Evolutionary conservation across 257 asterid species (phyloP).

Genomic region (Euphrasia confusa): DNA sequence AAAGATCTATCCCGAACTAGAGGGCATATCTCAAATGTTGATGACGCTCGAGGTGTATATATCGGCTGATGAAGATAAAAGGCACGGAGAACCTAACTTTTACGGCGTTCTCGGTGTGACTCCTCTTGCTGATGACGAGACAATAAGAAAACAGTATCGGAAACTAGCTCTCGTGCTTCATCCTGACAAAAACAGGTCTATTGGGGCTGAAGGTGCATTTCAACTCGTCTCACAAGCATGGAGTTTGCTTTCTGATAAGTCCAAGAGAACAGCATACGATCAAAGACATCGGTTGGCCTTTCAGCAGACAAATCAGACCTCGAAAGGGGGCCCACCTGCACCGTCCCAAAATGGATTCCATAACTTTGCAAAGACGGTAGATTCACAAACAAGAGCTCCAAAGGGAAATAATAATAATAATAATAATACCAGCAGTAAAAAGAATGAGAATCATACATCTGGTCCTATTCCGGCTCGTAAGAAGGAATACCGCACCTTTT

Average conservation of each 20-base stretch:
- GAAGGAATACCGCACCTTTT: slow-evolving; percentile 51
- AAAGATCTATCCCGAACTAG: slow-evolving; percentile 58
- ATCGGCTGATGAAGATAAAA: slow-evolving; percentile 51
- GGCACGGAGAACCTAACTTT: slow-evolving; percentile 51
- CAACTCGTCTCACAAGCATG: slow-evolving; percentile 70
- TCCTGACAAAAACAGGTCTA: slow-evolving; percentile 67
- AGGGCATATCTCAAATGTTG: slow-evolving; percentile 65
- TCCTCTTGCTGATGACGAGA: slow-evolving; percentile 59
- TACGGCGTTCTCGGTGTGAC: slow-evolving; percentile 69
- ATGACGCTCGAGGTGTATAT: slow-evolving; percentile 56
- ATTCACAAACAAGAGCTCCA: slow-evolving; percentile 36
- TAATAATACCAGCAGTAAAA: background rate
- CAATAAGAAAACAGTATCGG: slow-evolving; percentile 58
- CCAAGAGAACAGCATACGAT: slow-evolving; percentile 48
- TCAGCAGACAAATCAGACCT: slow-evolving; percentile 26
- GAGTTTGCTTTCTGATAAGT: slow-evolving; percentile 62
- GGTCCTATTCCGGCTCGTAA: slow-evolving; percentile 34
- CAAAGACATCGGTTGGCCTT: slow-evolving; percentile 17
- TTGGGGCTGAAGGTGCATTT: slow-evolving; percentile 82
- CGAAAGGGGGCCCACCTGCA: slow-evolving; percentile 24
- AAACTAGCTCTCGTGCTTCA: slow-evolving; percentile 69
- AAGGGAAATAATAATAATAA: slow-evolving; percentile 29
- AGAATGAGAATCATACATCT: slow-evolving; percentile 35
- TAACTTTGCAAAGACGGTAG: slow-evolving; percentile 42
- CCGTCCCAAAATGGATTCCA: slow-evolving; percentile 56